These are phyloP conservation scores for Lichtheimia corymbifera DNA, from an alignment of 371 early-diverging fungal genomes.

Conservation along the genomic window DNA sequence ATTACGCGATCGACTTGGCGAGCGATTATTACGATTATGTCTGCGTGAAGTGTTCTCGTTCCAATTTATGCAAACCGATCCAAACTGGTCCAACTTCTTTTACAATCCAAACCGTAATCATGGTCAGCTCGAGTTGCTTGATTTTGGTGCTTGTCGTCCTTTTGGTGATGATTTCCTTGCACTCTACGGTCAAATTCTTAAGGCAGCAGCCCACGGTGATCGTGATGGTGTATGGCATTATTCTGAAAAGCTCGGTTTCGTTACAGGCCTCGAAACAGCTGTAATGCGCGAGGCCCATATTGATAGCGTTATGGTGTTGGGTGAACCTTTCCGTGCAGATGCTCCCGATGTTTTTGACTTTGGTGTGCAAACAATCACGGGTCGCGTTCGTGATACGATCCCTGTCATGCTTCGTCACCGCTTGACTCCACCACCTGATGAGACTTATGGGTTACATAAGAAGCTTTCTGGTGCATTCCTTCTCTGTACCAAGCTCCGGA, in stretches of 20 bases:
- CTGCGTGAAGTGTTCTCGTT: conserved; percentile 90
- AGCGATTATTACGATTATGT: conserved; percentile 76
- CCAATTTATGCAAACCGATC: conserved; percentile 98
- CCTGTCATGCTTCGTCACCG: conserved; percentile 94
- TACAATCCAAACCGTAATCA: conserved; percentile 64
- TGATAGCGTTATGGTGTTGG: conserved; percentile 83
- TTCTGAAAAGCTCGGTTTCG: conserved; percentile 84
- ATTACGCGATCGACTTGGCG: conserved; percentile 62
- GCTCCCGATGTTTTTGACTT: conserved; percentile 76
- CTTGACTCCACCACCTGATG: conserved; percentile 96
- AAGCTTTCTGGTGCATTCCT: conserved; percentile 94
- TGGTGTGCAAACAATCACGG: conserved; percentile 77
- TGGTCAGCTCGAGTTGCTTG: conserved; percentile 79
- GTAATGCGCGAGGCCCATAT: conserved; percentile 90
- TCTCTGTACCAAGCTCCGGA: conserved; percentile 84
- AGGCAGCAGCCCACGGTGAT: conserved; percentile 75
- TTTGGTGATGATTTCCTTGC: conserved; percentile 76
- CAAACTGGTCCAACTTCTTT: conserved; percentile 98
- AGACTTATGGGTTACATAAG: conserved; percentile 93
- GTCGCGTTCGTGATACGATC: conserved; percentile 81
- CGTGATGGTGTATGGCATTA: conserved; percentile 74
- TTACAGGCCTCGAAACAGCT: conserved; percentile 91
- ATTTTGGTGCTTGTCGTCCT: conserved; percentile 94
- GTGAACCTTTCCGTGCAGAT: conserved; percentile 78
- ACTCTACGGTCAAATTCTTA: conserved; percentile 75